Percentiles rank a stretch among this genome's conserved stretches.
phyloP scores from a whole-genome alignment of 2,329 filamentous ascomycete species.

The Dendryphion nanum region DNA sequence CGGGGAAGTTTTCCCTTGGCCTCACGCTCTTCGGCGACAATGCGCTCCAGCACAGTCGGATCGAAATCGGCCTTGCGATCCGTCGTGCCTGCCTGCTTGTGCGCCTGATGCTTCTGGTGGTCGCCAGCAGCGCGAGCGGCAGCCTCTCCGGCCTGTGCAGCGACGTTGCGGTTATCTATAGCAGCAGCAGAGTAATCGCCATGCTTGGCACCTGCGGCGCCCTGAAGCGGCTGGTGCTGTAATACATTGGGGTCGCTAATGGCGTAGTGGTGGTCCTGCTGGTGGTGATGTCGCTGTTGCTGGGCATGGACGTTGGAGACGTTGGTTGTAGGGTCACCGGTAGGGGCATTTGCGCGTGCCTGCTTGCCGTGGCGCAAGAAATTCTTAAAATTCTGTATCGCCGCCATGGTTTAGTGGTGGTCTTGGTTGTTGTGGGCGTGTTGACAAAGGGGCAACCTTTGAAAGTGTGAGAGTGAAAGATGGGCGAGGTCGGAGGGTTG shows the following conservation, averaged over 20 bases:
- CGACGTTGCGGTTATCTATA: slow-evolving; percentile 64
- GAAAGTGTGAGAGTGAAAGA: neutral
- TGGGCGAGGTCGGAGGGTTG: neutral
- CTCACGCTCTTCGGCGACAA: slow-evolving; percentile 89
- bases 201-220: slow-evolving; percentile 47
- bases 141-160: slow-evolving; percentile 64
- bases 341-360: slow-evolving; percentile 66
- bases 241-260: slow-evolving; percentile 62
- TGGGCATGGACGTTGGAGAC: slow-evolving; percentile 65
- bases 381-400: slow-evolving; percentile 95
- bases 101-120: slow-evolving; percentile 55
- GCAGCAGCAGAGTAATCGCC: slow-evolving; percentile 62
- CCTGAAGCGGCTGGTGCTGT: slow-evolving; percentile 54
- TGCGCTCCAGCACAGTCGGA: slow-evolving; percentile 70
- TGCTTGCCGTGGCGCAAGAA: slow-evolving; percentile 98
- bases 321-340: slow-evolving; percentile 62
- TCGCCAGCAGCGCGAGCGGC: slow-evolving; percentile 63
- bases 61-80: slow-evolving; percentile 53
- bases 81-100: slow-evolving; percentile 48
- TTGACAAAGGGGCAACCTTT: neutral
- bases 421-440: neutral
- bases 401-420: slow-evolving; percentile 53
- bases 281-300: slow-evolving; percentile 51
- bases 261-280: slow-evolving; percentile 55
- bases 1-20: slow-evolving; percentile 80